Conservation (phyloP, 306 rosid genomes). For the Gillenia trifoliata region DNA sequence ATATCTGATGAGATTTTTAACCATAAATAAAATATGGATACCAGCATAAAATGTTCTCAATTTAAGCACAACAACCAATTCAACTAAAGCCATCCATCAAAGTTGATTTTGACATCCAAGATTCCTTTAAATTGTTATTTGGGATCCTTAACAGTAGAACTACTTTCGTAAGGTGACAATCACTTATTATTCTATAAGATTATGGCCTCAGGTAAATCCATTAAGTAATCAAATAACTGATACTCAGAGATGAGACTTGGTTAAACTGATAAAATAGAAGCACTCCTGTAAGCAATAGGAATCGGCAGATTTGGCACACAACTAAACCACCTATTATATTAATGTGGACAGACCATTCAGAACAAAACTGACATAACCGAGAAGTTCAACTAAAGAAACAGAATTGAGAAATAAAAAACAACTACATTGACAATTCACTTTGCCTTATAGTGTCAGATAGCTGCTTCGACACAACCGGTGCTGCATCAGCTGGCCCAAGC, state of each 20-base stretch:
- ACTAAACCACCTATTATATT: neutral
- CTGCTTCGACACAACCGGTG: constrained; percentile 83
- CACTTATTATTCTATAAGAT: neutral
- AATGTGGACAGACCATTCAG: neutral
- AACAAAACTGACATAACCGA: neutral
- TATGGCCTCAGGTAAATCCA: neutral
- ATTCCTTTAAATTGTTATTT: neutral
- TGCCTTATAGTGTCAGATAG: constrained; percentile 86
- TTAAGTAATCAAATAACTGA: neutral
- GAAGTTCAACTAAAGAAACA: neutral
- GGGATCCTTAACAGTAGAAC: neutral
- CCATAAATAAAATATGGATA: too few species aligned
- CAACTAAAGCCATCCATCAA: neutral
- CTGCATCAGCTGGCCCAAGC: constrained; percentile 91
- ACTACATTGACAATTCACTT: neutral
- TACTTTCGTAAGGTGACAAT: neutral
- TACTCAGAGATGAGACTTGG: neutral
- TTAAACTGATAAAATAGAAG: neutral
- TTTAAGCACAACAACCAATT: neutral
- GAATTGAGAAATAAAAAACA: neutral
- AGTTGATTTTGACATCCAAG: neutral
- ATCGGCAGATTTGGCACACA: neutral
- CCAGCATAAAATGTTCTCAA: too few species aligned
- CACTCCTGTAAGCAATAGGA: neutral
- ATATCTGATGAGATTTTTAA: neutral